A percentile compares a stretch with the other conserved stretches of the same genome.
These are phyloP conservation scores for Fusarium brevicatenulatum DNA, from an alignment of 2,329 filamentous ascomycete genomes.

Conservation along the genomic window DNA sequence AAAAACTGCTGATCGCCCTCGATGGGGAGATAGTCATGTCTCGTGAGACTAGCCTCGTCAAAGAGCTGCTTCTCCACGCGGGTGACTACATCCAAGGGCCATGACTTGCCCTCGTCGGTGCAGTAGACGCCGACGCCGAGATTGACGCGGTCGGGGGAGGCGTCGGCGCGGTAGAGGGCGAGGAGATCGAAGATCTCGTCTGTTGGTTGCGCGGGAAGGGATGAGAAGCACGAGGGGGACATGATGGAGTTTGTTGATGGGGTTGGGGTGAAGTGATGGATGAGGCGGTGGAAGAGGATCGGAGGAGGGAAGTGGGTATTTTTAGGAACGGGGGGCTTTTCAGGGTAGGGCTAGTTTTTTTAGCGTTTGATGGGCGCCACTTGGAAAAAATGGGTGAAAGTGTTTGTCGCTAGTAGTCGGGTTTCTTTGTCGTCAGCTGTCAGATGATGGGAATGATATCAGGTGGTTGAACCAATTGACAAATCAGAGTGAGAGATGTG, in stretches of 20 bases:
- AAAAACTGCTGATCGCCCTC: slow-evolving; percentile 35
- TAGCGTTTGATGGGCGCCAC: slow-evolving; percentile 5
- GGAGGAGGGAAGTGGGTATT: slow-evolving; percentile 28
- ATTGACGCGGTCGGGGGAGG: slow-evolving; percentile 35
- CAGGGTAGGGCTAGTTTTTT: slow-evolving; percentile 22
- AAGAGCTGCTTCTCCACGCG: slow-evolving; percentile 34
- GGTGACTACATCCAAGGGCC: slow-evolving; percentile 34
- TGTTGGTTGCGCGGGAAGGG: slow-evolving; percentile 14
- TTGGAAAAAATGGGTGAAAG: not conserved
- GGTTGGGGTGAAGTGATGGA: not conserved
- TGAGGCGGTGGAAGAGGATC: slow-evolving; percentile 18
- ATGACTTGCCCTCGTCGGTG: slow-evolving; percentile 39
- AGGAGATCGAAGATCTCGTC: slow-evolving; percentile 32
- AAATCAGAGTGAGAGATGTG: not conserved
- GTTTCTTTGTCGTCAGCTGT: not conserved
- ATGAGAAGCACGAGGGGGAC: slow-evolving; percentile 18
- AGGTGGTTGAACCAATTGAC: too few relatives aligned
- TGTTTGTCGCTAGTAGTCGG: not conserved
- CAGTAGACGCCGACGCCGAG: slow-evolving; percentile 39
- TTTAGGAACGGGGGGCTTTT: slow-evolving; percentile 1
- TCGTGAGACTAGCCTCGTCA: slow-evolving; percentile 16
- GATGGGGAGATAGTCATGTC: slow-evolving; percentile 40
- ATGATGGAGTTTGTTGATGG: not conserved
- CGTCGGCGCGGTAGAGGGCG: slow-evolving; percentile 22
- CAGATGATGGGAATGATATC: not conserved